Percentiles rank a stretch among this genome's conserved stretches.
Evolutionary conservation across 2,329 filamentous ascomycete species (phyloP).

Genomic region (Aspergillus unguis): DNA sequence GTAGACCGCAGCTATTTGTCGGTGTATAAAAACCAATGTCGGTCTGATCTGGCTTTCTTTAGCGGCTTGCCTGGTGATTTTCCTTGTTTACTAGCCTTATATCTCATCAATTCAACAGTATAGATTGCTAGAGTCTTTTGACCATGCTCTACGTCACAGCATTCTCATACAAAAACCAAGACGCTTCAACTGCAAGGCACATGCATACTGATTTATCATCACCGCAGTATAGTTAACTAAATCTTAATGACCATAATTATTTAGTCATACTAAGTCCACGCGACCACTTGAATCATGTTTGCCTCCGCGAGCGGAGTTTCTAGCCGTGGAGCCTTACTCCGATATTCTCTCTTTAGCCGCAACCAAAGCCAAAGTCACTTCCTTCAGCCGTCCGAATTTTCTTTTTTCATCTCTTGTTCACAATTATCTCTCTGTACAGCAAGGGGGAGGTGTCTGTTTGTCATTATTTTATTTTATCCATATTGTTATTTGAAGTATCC

Average conservation of each 20-base stretch:
- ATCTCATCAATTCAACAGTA: not conserved
- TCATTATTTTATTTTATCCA: not conserved
- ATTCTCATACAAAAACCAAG: not conserved
- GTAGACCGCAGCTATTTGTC: conserved; percentile 41
- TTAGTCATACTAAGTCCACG: not conserved
- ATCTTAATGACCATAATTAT: not conserved
- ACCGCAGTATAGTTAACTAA: too few relatives aligned
- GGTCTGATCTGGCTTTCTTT: not conserved
- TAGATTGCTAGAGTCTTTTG: not conserved
- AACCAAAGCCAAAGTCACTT: not conserved
- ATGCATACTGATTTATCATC: not conserved
- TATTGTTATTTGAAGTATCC: not conserved
- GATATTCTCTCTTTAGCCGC: not conserved
- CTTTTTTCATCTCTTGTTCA: not conserved
- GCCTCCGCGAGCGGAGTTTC: conserved; percentile 5
- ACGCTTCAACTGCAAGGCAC: not conserved
- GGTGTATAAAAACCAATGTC: conserved; percentile 2
- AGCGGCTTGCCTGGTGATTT: not conserved
- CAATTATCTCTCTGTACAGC: not conserved
- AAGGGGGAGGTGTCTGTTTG: not conserved
- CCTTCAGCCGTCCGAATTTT: not conserved
- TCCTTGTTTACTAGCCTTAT: not conserved
- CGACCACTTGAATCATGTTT: not conserved
- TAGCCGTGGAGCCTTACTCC: not conserved
- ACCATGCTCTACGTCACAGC: not conserved